Evolutionary conservation across 2,329 filamentous ascomycete species (phyloP), one percentile per base, ranked within the genome.

Genomic region (Cryphonectria naterciae): DNA sequence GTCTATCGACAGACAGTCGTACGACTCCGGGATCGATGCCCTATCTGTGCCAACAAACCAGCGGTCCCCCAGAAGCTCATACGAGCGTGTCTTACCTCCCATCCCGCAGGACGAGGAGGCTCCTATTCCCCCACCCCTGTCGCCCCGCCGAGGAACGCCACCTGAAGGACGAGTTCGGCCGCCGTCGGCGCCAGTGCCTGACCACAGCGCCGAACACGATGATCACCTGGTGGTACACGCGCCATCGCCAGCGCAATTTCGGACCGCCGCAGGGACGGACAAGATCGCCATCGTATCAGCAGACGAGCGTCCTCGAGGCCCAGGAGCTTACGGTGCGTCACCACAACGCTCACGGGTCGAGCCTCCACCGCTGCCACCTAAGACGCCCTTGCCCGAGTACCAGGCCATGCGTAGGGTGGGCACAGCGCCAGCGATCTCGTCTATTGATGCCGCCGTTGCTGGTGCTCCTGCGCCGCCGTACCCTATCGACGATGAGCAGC

Each of bases 401-500:
- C 83, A 79, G 76, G 82, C 74, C 76, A 81, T 75, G 65, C 77
- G 73, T 25, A 67, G 72, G 4, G 58, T 65, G 43, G 72, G 72
- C 6, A 72, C 69, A 17, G 72, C 67, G 37, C 70, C 69, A 17
- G 72, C n/a, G 6, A 41, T 68, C 60, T 63, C 69, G 19, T 68
- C 54, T 11, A 32, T 63, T 49, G 61, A 28, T 28, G 41, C 52
- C 32, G 68, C 74, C 25, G 69, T 75, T 25, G 46, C 5, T n/a
- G 22, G 46, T 49, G 46, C 46, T 49, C 52, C 71, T 17, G 79
- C 83, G 11, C 86, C 93, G 46, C 94, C 94, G 0, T 98, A 98
- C 79, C 95, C 95, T 0, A 82, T 93, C 64, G 91, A 90, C 62
- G 88, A 97, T 76, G 92, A 92, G 37, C 91, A 92, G 39, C 95